Evolutionary conservation across 2,329 filamentous ascomycete species (phyloP), one percentile per base, ranked within the genome.

Genomic region (Phyllosticta capitalensis): DNA sequence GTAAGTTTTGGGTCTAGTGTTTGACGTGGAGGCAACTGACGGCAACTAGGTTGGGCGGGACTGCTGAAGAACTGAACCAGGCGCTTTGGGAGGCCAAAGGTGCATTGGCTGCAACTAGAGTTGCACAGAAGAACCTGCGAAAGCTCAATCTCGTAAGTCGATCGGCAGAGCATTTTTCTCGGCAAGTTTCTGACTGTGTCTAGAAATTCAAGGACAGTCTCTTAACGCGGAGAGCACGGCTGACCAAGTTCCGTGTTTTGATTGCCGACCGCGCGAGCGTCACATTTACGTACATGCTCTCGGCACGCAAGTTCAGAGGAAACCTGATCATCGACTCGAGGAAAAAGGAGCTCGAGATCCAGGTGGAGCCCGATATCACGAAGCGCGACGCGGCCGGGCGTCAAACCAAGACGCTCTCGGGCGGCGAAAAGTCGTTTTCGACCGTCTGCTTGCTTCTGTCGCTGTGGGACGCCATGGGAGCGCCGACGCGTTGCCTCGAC

Each of bases 401-500:
- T 55, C 88, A 89, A 67, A 92, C 94, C 22, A 95, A 90, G 75
- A 97, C 92, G 0, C 79, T 99, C 1, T 96, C 92, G 9, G 94
- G 94, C 57, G 94, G 94, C 28, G 94, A 99, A 72, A 99, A 99
- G 72, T 97, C 92, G 0, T 99, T 97, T 72, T 95, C 92, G 3
- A 96, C 92, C 3, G 95, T 97, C 61, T 99, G 94, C 74, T 82
- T 99, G 66, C 78, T 99, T 58, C 80, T 99, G 30, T 85, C 91
- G 2, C 87, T 99, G 19, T 99, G 94, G 94, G 94, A 99, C 70
- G 92, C 94, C 28, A 99, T 99, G 87, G 92, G 94, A 10, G 95
- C 91, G 19, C 92, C 92, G 0, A 87, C 99, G 62, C 85, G 94
- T 58, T 99, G 94, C 69, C 79, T 99, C 58, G 94, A 99, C 74